phyloP scores from a whole-genome alignment of 768 basidiomycete species.

The Kwoniella sp. region DNA sequence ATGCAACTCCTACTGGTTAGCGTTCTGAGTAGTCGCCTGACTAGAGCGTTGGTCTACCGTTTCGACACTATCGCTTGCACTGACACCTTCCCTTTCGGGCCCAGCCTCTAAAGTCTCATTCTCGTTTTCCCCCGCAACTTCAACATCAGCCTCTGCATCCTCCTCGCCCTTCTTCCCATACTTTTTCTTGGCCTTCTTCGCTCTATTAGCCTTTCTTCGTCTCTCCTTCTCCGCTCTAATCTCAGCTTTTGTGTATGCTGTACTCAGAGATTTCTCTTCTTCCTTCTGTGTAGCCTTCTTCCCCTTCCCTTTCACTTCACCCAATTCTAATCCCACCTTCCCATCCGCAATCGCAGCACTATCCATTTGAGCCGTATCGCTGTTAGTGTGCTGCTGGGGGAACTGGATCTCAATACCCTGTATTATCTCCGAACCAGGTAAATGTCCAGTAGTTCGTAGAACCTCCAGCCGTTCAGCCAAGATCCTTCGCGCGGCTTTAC shows the following conservation, averaged over 20 bases:
- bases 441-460: conserved; percentile 21
- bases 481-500: conserved; percentile 72
- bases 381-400: conserved; percentile 1
- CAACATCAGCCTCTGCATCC: conserved; percentile 7
- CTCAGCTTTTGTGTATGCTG: conserved; percentile 18
- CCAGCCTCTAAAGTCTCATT: too few relatives aligned
- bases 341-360: too few relatives aligned
- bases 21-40: too few relatives aligned
- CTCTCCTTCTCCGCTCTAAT: conserved; percentile 62
- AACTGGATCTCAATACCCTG: not conserved
- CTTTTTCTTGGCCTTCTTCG: conserved; percentile 79
- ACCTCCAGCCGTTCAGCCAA: conserved; percentile 70
- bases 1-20: too few relatives aligned
- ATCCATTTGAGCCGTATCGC: too few relatives aligned
- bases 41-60: too few relatives aligned
- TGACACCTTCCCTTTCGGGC: too few relatives aligned
- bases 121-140: not conserved
- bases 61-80: too few relatives aligned
- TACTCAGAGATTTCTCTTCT: conserved; percentile 16
- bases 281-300: conserved; percentile 9
- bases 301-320: not conserved
- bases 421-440: conserved; percentile 6
- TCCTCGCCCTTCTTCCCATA: conserved; percentile 44
- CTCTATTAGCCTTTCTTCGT: conserved; percentile 71
- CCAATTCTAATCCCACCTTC: too few relatives aligned